Evolutionary conservation across 306 rosid species (phyloP).

Genomic region (Cyamopsis tetragonoloba): DNA sequence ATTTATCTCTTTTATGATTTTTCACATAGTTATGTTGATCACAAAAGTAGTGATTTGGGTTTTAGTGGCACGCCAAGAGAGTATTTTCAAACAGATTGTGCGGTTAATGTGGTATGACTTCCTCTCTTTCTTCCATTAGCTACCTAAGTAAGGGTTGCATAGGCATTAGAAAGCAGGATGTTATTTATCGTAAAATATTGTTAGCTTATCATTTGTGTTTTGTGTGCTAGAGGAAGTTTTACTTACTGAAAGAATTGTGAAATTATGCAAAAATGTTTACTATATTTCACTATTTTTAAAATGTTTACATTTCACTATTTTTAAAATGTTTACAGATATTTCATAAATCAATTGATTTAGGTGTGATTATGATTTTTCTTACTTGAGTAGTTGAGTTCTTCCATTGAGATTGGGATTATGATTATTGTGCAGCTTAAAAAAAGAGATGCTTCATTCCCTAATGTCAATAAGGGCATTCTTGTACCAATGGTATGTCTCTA

Average conservation of each 20-base stretch:
- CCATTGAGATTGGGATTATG: conserved; percentile 31
- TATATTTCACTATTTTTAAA: not conserved
- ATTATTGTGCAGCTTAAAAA: conserved; percentile 65
- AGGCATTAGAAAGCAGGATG: not conserved
- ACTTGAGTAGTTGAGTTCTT: not conserved
- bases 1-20: not conserved
- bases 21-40: conserved; percentile 68
- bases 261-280: not conserved
- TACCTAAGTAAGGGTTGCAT: not conserved
- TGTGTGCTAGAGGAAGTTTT: not conserved
- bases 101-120: conserved; percentile 53
- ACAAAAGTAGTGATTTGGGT: conserved; percentile 92
- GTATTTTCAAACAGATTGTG: conserved; percentile 84
- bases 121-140: conserved; percentile 18
- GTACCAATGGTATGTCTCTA: conserved; percentile 59
- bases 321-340: not conserved
- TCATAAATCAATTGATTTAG: not conserved
- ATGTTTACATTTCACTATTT: too few species aligned
- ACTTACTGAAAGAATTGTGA: not conserved
- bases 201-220: conserved; percentile 11
- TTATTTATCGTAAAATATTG: conserved; percentile 7
- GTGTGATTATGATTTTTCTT: not conserved
- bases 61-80: conserved; percentile 70
- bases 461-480: conserved; percentile 71
- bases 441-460: conserved; percentile 65